phyloP scores from a whole-genome alignment of 1,139 yeast species.

The Arxiozyma bovina region DNA sequence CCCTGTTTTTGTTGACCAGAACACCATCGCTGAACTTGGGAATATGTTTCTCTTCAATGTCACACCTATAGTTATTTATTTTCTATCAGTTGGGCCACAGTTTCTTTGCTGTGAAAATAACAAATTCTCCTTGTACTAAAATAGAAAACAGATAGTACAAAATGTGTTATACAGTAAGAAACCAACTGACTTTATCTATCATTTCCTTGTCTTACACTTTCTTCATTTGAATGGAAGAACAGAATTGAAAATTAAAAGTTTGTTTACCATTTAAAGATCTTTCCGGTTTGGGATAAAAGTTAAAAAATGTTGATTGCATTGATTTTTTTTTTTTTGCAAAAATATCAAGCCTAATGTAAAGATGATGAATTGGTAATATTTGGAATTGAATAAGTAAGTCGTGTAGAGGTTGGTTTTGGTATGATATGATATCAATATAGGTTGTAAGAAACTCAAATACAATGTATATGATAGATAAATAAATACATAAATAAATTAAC shows the following conservation, averaged over 20 bases:
- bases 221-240: not conserved
- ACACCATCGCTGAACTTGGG: constrained; percentile 14
- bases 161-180: not conserved
- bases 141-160: not conserved
- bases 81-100: not conserved
- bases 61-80: not conserved
- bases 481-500: too few species aligned
- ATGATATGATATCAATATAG: not conserved
- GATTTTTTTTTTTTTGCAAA: too few species aligned
- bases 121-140: too few species aligned
- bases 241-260: not conserved
- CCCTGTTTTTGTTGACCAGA: constrained; percentile 44
- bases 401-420: not conserved
- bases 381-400: too few species aligned
- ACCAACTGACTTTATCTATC: not conserved
- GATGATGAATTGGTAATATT: not conserved
- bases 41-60: not conserved
- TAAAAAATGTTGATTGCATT: not conserved
- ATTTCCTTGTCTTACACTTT: not conserved
- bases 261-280: not conserved
- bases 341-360: not conserved
- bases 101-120: too few species aligned
- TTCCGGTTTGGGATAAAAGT: not conserved
- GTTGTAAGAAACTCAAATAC: too few species aligned
- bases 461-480: too few species aligned